Conservation (phyloP, 2,329 filamentous ascomycete species). For the Didymella pomorum region DNA sequence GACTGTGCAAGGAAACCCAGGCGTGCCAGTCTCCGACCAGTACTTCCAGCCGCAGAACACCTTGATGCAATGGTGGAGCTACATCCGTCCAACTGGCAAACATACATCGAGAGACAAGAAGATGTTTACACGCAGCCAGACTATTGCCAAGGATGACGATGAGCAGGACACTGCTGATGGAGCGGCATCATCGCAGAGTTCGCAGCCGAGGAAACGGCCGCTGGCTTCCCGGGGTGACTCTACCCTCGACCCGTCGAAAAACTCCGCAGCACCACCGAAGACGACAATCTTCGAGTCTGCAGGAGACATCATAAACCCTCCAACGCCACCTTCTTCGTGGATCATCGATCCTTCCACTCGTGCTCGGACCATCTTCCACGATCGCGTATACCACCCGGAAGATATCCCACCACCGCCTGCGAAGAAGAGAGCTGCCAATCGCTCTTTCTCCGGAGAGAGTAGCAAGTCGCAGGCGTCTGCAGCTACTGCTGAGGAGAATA, state of each 20-base stretch:
- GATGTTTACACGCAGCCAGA: constrained; percentile 54
- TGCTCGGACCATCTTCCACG: constrained; percentile 92
- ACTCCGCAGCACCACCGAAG: constrained; percentile 76
- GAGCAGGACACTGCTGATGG: constrained; percentile 27
- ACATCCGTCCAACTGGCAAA: constrained; percentile 73
- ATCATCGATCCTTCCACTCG: constrained; percentile 83
- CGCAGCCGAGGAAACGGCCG: constrained; percentile 50
- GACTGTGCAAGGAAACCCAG: constrained; percentile 18
- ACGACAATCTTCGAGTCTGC: constrained; percentile 97
- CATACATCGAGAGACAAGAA: constrained; percentile 74
- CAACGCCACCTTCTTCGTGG: constrained; percentile 81
- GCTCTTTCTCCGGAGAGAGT: constrained; percentile 51
- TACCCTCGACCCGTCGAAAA: constrained; percentile 55
- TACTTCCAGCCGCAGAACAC: constrained; percentile 50
- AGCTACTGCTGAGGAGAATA: constrained; percentile 60
- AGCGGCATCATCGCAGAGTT: constrained; percentile 24
- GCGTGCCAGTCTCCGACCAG: constrained; percentile 24
- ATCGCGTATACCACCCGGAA: constrained; percentile 90
- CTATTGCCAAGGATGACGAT: constrained; percentile 36
- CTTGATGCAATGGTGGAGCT: constrained; percentile 69
- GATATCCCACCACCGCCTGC: constrained; percentile 85
- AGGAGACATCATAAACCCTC: constrained; percentile 89
- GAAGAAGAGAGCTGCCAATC: constrained; percentile 49
- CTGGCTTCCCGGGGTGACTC: constrained; percentile 60
- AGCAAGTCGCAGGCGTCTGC: constrained; percentile 35